Conservation (phyloP, 306 rosid species). For the Datisca glomerata region DNA sequence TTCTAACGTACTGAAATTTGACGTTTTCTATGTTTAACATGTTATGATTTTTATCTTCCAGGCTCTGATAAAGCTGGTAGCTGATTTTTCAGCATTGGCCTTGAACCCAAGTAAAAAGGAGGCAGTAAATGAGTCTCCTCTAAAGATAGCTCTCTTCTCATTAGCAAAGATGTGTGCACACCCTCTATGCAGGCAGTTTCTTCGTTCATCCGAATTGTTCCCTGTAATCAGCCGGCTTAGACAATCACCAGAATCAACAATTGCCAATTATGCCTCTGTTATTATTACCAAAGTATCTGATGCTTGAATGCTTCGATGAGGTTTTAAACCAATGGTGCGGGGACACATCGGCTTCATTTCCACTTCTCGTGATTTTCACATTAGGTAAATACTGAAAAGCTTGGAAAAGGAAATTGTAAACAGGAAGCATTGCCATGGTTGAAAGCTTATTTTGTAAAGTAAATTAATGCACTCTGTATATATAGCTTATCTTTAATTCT, state of each 20-base stretch:
- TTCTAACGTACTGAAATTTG: too few relatives aligned
- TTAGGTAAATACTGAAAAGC: too few relatives aligned
- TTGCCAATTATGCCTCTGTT: conserved; percentile 55
- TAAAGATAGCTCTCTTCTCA: conserved; percentile 86
- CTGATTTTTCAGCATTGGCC: conserved; percentile 54
- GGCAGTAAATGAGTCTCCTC: conserved; percentile 63
- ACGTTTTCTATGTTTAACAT: background rate
- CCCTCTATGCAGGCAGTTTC: conserved; percentile 62
- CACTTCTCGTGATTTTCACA: too few relatives aligned
- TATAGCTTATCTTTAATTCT: too few relatives aligned
- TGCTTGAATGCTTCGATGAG: too few relatives aligned
- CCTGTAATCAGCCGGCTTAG: conserved; percentile 60
- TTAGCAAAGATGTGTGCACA: conserved; percentile 91
- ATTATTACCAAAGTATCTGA: conserved; percentile 56
- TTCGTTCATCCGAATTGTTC: conserved; percentile 67
- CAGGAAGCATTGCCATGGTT: too few relatives aligned
- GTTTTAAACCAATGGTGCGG: too few relatives aligned
- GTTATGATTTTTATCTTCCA: conserved; percentile 14
- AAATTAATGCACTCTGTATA: too few relatives aligned
- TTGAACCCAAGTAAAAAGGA: conserved; percentile 58
- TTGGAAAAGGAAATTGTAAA: too few relatives aligned
- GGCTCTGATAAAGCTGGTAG: conserved; percentile 78
- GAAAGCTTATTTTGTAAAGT: too few relatives aligned
- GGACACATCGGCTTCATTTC: too few relatives aligned
- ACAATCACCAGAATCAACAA: conserved; percentile 69